Conservation (phyloP, 352 stramenopile species). For the Phytophthora pluvialis region DNA sequence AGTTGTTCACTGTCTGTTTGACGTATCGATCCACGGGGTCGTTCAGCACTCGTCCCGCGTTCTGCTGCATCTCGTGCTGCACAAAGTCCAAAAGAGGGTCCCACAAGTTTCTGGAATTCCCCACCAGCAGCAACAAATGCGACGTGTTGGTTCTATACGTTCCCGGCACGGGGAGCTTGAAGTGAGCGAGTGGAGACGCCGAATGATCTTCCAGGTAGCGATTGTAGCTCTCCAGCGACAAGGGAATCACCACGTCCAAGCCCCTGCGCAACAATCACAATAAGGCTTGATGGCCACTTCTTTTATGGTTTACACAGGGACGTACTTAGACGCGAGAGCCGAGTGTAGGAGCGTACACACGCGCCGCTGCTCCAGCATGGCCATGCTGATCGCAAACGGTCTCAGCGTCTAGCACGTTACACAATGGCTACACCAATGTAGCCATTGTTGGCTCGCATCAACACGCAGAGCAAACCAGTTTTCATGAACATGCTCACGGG, state of each 20-base stretch:
- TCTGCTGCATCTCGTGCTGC: constrained; percentile 37
- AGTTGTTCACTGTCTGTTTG: constrained; percentile 43
- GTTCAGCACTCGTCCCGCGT: constrained; percentile 34
- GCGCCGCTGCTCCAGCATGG: constrained; percentile 25
- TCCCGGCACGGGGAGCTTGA: constrained; percentile 45
- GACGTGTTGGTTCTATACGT: constrained; percentile 25
- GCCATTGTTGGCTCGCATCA: neutral
- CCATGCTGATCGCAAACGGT: neutral
- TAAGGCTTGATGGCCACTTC: neutral
- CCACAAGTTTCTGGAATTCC: constrained; percentile 71
- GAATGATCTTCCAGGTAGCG: constrained; percentile 41
- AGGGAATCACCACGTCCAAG: constrained; percentile 70
- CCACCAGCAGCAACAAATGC: constrained; percentile 71
- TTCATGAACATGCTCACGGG: no score
- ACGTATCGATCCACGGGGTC: constrained; percentile 71
- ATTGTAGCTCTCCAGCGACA: constrained; percentile 76
- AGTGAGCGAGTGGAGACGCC: constrained; percentile 42
- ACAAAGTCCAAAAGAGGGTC: constrained; percentile 54
- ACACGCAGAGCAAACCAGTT: no score
- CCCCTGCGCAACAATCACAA: constrained; percentile 38
- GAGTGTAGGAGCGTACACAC: constrained; percentile 27
- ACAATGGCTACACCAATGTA: neutral
- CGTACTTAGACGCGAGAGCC: constrained; percentile 28
- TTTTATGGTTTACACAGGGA: neutral
- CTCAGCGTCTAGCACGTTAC: neutral